Evolutionary conservation across 2,329 filamentous ascomycete species (phyloP).

Genomic region (Alternaria sp.): DNA sequence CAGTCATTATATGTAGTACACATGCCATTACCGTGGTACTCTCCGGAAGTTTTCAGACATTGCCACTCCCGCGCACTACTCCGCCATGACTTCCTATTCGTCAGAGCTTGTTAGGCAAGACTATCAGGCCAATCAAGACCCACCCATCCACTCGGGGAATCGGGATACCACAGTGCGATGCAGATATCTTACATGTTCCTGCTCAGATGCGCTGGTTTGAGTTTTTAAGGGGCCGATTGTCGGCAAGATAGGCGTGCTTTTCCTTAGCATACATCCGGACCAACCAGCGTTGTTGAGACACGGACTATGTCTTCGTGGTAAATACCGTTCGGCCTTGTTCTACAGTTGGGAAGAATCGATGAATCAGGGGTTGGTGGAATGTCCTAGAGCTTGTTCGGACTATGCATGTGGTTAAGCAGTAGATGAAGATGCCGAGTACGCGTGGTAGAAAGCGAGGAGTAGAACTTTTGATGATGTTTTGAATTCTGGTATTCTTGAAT

Average conservation of each 20-base stretch:
- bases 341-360: not conserved
- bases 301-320: not conserved
- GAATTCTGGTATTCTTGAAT: not conserved
- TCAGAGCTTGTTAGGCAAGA: not conserved
- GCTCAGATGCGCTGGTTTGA: not conserved
- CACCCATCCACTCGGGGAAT: slow-evolving; percentile 1
- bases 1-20: not conserved
- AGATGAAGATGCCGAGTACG: not conserved
- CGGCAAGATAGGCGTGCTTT: not conserved
- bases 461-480: no score
- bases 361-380: not conserved
- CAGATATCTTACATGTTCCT: not conserved
- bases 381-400: not conserved
- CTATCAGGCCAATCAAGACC: not conserved
- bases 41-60: not conserved
- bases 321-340: not conserved
- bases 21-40: not conserved
- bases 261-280: not conserved
- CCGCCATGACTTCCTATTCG: slow-evolving; percentile 3
- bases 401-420: not conserved
- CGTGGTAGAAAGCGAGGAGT: not conserved
- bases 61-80: not conserved
- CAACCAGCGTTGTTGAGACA: not conserved
- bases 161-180: not conserved
- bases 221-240: not conserved